Base-by-base conservation (phyloP, 371 early-diverging fungal genomes). In the Smittium culicis region DNA sequence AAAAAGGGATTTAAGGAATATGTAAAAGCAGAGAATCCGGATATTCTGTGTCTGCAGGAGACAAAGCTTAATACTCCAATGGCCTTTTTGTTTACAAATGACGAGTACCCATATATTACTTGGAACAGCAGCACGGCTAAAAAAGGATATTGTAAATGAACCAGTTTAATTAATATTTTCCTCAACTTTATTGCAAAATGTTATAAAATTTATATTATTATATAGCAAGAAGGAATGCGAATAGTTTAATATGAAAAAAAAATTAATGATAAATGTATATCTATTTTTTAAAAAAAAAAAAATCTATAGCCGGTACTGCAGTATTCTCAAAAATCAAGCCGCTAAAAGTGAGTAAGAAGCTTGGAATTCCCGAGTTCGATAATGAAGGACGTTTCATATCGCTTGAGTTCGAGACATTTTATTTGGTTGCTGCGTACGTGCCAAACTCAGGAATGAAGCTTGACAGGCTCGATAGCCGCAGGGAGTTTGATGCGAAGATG, bases 41-140 rank as follows among this genome's bases (percentile, higher is more conserved):
- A 91, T 73, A 80, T 94, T 32, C 58, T 93, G 1, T 91, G 89
- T 71, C 59, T 94, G 25, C 92, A 93, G 72, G 94, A 94, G 70
- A 90, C 90, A 54, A 93, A 94, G 73, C 73, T 88, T 27, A 85
- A 85, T 70, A 79, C 78, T 61, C 79, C 85, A 25, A 69, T 75
- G 71, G 70, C 72, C 16, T 72, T 76, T 28, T 64, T 79, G 56
- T 60, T 90, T 24, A 77, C 82, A 67, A 78, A 81, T 35, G 78
- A 81, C 67, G 73, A 74, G 31, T 91, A 87, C 72, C 87, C 85
- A 59, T 84, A 85, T 79, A 81, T 84, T 66, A 88, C 85, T 67
- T 86, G 86, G 88, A 76, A 74, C 1, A 76, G 80, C 32, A 79
- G 79, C 66, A 75, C 76, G 69, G 81, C 82, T 32, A 91, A 89